Base-by-base conservation (phyloP, 2,329 filamentous ascomycete genomes). In the Calonectria montana region DNA sequence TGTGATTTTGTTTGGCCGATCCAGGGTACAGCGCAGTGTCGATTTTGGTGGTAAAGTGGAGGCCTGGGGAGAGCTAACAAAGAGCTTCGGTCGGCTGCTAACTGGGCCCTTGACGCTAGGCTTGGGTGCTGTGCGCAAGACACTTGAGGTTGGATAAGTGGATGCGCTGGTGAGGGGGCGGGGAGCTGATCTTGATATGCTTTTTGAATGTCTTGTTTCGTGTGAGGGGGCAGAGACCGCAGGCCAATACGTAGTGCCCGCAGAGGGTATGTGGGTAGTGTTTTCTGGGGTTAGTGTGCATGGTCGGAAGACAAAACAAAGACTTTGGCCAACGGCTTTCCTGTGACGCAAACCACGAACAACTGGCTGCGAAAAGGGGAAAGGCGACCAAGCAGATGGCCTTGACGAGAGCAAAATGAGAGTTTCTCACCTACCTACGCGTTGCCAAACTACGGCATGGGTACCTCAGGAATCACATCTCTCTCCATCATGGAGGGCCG, bases 11-110 rank as follows among this genome's bases (percentile, higher is more conserved):
- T 63, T 59, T 55, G 69, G 59, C 57, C 25, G 41, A 74, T 73
- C 53, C 66, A 66, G 64, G 70, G 65, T 65, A 41, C 67, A 65
- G 67, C 21, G 23, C 41, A 48, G 37, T 50, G 55, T 48, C 59
- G 43, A 65, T 55, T 71, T 65, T 63, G 72, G 69, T 77, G 68
- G 71, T 69, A 70, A 65, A 67, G 68, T 41, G 70, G 65, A 77
- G 76, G 75, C 76, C 75, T 74, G 76, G 76, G 76, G 76, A 77
- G 75, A 78, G 74, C 76, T 77, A 78, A 74, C 70, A 69, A 70
- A 75, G 74, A 71, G 73, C 72, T 72, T 47, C 64, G 72, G 76
- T 76, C 71, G 64, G 48, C 66, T 77, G 76, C 76, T 73, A 64
- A 65, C 69, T 65, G 66, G 53, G 29, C 35, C 53, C 66, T 77